A percentile compares a stretch with the other conserved stretches of the same genome.
These are phyloP conservation scores for Ceratobasidium sp. DNA, from an alignment of 1,284 basidiomycete genomes.

Conservation along the genomic window DNA sequence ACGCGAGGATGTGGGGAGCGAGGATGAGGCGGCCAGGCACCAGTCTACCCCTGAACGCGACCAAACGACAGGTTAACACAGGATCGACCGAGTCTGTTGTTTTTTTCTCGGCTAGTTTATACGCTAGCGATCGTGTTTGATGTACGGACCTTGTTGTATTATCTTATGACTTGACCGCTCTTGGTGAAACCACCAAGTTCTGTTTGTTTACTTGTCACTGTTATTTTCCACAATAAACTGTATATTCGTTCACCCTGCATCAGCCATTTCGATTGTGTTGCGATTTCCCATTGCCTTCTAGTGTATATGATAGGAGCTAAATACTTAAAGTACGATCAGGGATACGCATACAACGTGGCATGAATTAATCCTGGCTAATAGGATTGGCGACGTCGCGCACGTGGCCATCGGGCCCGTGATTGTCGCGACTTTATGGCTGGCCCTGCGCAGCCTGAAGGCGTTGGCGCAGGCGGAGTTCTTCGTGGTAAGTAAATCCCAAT, in stretches of 20 bases:
- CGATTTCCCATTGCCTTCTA: neutral
- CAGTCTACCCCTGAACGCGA: neutral
- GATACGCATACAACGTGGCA: neutral
- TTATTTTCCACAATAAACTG: neutral
- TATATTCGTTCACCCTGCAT: neutral
- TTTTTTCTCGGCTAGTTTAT: slow-evolving; percentile 10
- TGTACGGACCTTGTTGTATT: slow-evolving; percentile 17
- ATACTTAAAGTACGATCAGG: neutral
- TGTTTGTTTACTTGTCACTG: slow-evolving; percentile 13
- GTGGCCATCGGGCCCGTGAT: slow-evolving; percentile 7
- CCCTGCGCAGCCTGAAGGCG: slow-evolving; percentile 1
- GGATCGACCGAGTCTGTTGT: slow-evolving; percentile 12
- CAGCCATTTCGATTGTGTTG: neutral
- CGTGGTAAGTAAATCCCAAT: slow-evolving; percentile 37
- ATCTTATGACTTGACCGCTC: slow-evolving; percentile 22
- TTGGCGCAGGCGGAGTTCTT: slow-evolving; percentile 36
- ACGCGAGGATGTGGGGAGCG: slow-evolving; percentile 21
- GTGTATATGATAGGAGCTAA: neutral
- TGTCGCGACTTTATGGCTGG: neutral
- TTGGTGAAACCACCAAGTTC: neutral
- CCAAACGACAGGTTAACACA: slow-evolving; percentile 13
- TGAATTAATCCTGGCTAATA: neutral
- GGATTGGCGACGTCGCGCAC: slow-evolving; percentile 14
- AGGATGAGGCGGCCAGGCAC: slow-evolving; percentile 5
- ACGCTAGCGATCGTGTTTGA: slow-evolving; percentile 21